Percentiles rank a stretch among this genome's conserved stretches.
phyloP scores from a whole-genome alignment of 177 flowering plant species.

The Vitis hybrid region DNA sequence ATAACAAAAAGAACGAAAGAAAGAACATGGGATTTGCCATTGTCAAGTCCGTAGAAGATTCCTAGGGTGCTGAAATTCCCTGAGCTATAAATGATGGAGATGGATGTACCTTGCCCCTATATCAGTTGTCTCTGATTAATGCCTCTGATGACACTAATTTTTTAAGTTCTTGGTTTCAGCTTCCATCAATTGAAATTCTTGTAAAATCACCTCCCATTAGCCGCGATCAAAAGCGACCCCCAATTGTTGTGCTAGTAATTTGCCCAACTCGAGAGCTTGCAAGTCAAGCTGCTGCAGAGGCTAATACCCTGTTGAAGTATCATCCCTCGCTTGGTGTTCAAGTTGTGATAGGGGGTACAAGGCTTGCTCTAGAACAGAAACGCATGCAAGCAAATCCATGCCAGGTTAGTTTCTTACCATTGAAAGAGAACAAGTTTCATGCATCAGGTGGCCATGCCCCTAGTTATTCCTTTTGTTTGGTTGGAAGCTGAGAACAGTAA shows the following conservation, averaged over 20 bases:
- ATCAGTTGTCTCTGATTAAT: background rate
- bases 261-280: slow-evolving; percentile 99
- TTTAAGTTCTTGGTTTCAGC: slow-evolving; percentile 54
- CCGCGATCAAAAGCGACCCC: slow-evolving; percentile 78
- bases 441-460: background rate
- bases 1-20: background rate
- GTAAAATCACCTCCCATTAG: slow-evolving; percentile 54
- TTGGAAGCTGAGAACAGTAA: no score
- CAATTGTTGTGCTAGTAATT: slow-evolving; percentile 80
- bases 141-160: background rate
- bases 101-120: no score
- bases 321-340: slow-evolving; percentile 96
- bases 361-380: slow-evolving; percentile 82
- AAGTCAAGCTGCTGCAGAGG: slow-evolving; percentile 90
- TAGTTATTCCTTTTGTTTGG: no score
- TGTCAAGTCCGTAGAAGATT: background rate
- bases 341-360: slow-evolving; percentile 96
- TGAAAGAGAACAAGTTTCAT: background rate
- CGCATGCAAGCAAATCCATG: slow-evolving; percentile 95
- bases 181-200: slow-evolving; percentile 90
- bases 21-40: background rate
- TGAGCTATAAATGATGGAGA: background rate
- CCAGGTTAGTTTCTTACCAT: slow-evolving; percentile 55
- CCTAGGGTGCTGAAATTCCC: background rate
- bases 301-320: slow-evolving; percentile 74